These are phyloP conservation scores for Boletus sp. DNA, from an alignment of 768 basidiomycete species.

Conservation along the genomic window DNA sequence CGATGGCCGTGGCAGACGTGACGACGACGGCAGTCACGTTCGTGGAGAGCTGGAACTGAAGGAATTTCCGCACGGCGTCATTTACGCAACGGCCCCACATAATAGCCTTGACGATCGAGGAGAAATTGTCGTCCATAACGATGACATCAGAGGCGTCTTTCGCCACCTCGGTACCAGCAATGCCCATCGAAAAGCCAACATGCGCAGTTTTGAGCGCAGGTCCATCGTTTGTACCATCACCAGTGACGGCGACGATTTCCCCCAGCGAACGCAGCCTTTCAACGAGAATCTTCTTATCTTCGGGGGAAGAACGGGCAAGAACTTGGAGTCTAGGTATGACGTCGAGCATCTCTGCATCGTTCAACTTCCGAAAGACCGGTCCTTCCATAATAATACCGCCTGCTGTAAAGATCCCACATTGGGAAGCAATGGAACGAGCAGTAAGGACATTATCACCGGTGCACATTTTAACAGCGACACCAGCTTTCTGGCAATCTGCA, in stretches of 20 bases:
- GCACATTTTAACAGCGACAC: slow-evolving; percentile 96
- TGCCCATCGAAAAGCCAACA: slow-evolving; percentile 96
- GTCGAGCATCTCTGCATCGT: slow-evolving; percentile 64
- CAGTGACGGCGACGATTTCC: slow-evolving; percentile 93
- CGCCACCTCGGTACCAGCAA: slow-evolving; percentile 95
- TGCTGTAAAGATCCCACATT: slow-evolving; percentile 91
- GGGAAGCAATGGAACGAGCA: slow-evolving; percentile 91
- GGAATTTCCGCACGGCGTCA: slow-evolving; percentile 94
- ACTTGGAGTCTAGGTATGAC: slow-evolving; percentile 93
- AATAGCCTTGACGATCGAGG: slow-evolving; percentile 94
- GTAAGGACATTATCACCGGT: slow-evolving; percentile 97
- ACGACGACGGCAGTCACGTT: slow-evolving; percentile 96
- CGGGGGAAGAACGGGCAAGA: slow-evolving; percentile 93
- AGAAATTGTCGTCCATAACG: slow-evolving; percentile 96
- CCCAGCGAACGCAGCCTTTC: slow-evolving; percentile 82
- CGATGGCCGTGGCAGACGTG: slow-evolving; percentile 87
- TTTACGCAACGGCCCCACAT: slow-evolving; percentile 99
- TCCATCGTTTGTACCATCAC: slow-evolving; percentile 97
- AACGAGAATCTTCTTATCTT: slow-evolving; percentile 94
- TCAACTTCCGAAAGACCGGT: slow-evolving; percentile 82
- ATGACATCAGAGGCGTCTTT: slow-evolving; percentile 99
- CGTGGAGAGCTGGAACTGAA: slow-evolving; percentile 93
- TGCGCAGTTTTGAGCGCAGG: slow-evolving; percentile 94
- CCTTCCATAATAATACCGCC: slow-evolving; percentile 99
- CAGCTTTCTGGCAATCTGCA: slow-evolving; percentile 79